These are phyloP conservation scores for Beauveria brongniartii DNA, from an alignment of 2,329 filamentous ascomycete genomes.

Conservation along the genomic window DNA sequence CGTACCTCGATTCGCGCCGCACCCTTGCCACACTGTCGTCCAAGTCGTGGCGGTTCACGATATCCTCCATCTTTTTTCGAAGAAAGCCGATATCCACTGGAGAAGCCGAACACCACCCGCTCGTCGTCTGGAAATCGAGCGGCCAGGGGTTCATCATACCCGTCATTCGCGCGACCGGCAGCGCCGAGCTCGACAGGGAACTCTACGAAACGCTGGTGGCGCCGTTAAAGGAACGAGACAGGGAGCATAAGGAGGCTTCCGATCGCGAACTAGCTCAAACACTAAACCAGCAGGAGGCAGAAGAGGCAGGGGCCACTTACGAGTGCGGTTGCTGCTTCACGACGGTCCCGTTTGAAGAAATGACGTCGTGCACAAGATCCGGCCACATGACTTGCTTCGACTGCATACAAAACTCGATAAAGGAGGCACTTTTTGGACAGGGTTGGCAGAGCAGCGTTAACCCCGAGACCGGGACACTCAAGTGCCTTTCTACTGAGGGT, in stretches of 20 bases:
- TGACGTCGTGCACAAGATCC: slow-evolving; percentile 60
- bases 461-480: slow-evolving; percentile 61
- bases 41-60: slow-evolving; percentile 69
- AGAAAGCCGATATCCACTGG: slow-evolving; percentile 47
- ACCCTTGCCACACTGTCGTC: slow-evolving; percentile 61
- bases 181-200: slow-evolving; percentile 54
- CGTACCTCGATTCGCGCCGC: slow-evolving; percentile 62
- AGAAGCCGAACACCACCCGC: slow-evolving; percentile 51
- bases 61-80: slow-evolving; percentile 62
- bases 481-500: slow-evolving; percentile 70
- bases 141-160: slow-evolving; percentile 50
- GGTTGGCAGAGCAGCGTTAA: slow-evolving; percentile 80
- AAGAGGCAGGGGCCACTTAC: slow-evolving; percentile 45
- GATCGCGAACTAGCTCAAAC: slow-evolving; percentile 45
- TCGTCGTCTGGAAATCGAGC: slow-evolving; percentile 53
- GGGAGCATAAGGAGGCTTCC: slow-evolving; percentile 36
- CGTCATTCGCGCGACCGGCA: slow-evolving; percentile 57
- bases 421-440: slow-evolving; percentile 87
- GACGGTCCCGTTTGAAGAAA: slow-evolving; percentile 62
- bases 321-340: slow-evolving; percentile 77
- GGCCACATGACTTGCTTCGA: slow-evolving; percentile 72
- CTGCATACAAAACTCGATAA: slow-evolving; percentile 74
- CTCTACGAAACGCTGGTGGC: slow-evolving; percentile 49
- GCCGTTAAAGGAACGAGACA: slow-evolving; percentile 41
- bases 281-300: slow-evolving; percentile 52